phyloP scores from a whole-genome alignment of 192 early-diverging fungal genomes.

The Paraglomus brasilianum region DNA sequence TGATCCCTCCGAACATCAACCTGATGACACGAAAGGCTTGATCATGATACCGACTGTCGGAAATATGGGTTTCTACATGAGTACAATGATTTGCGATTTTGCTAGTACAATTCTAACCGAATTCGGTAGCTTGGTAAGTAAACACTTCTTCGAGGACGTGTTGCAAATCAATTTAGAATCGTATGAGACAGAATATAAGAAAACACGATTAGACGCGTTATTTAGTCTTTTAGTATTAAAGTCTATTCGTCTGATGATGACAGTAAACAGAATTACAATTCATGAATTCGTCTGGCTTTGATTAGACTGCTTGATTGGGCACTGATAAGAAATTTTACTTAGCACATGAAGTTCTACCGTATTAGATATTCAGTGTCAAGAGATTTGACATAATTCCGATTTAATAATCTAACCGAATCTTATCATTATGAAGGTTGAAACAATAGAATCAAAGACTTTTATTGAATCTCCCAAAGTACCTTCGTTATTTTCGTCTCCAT shows the following conservation, averaged over 20 bases:
- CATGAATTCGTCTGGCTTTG: background rate
- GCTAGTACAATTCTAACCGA: slow-evolving; percentile 67
- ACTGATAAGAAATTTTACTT: background rate
- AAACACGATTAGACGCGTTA: background rate
- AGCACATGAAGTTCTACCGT: background rate
- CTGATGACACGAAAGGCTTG: slow-evolving; percentile 70
- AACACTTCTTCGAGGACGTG: too few relatives aligned
- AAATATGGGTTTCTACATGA: slow-evolving; percentile 71
- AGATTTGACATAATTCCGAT: background rate
- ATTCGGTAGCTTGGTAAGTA: slow-evolving; percentile 62
- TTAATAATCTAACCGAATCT: background rate
- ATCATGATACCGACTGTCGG: slow-evolving; percentile 82
- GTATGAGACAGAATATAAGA: background rate
- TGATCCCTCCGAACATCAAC: slow-evolving; percentile 72
- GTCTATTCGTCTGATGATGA: background rate
- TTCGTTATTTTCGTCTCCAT: slow-evolving; percentile 30
- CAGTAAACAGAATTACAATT: background rate
- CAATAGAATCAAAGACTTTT: slow-evolving; percentile 58
- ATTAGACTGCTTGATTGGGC: background rate
- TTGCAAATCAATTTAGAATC: too few relatives aligned
- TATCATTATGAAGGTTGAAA: slow-evolving; percentile 38
- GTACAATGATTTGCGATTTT: slow-evolving; percentile 77
- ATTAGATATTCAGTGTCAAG: background rate
- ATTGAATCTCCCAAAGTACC: slow-evolving; percentile 49
- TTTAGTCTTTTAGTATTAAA: background rate